phyloP scores from a whole-genome alignment of 2,329 filamentous ascomycete species.

The Neopestalotiopsis sp. region DNA sequence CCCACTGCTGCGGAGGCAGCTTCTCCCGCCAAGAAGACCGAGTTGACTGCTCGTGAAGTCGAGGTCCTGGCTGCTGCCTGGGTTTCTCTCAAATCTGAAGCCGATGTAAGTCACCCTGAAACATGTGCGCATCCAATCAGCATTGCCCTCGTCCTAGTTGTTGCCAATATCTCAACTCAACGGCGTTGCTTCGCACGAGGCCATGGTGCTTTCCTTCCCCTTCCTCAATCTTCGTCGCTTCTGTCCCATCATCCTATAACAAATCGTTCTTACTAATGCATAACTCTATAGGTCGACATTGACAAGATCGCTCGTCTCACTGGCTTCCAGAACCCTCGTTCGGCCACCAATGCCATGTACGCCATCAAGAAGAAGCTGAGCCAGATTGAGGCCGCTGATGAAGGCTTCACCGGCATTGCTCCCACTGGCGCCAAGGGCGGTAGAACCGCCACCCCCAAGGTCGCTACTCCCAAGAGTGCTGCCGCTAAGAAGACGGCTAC shows the following conservation, averaged over 20 bases:
- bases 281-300: slow-evolving; percentile 3
- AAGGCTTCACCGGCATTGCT: not conserved
- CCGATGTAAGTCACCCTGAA: slow-evolving; percentile 11
- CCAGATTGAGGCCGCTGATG: not conserved
- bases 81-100: slow-evolving; percentile 8
- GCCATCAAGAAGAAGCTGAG: slow-evolving; percentile 17
- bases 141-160: not conserved
- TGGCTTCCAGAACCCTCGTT: slow-evolving; percentile 13
- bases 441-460: not conserved
- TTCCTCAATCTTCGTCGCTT: not conserved
- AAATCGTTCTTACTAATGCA: not conserved
- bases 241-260: too few species aligned
- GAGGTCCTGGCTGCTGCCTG: slow-evolving; percentile 8
- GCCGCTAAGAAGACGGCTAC: not conserved
- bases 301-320: slow-evolving; percentile 6
- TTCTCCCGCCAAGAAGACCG: slow-evolving; percentile 7
- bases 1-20: not conserved
- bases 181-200: not conserved
- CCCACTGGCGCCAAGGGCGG: not conserved
- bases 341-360: not conserved
- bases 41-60: slow-evolving; percentile 12
- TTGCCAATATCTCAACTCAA: not conserved
- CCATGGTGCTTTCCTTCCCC: not conserved
- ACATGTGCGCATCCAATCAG: not conserved
- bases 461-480: not conserved